Evolutionary conservation across 139 green algal species (phyloP), one percentile per base, ranked within the genome.

Genomic region (Zygnema cylindricum): DNA sequence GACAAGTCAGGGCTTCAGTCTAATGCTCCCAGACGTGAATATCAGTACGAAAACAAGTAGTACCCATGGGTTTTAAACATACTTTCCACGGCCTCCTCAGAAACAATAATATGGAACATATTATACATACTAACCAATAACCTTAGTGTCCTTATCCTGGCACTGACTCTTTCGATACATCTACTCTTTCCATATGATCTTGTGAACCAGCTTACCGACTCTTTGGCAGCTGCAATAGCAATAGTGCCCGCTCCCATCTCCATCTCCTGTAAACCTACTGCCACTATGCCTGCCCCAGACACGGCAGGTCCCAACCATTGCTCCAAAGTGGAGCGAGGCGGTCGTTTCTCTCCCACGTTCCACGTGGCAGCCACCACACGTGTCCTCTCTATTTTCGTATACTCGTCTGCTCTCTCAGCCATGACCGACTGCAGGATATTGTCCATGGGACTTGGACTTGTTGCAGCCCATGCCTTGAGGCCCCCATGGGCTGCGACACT

Each of bases 251-350:
- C 88, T 23, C 88, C 88, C 43, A 76, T 81, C 83, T 90, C 88
- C 35, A 92, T 76, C 43, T 92, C 88, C 35, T 92, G 88, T 42
- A 92, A 23, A 2, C 88, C 88, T 30, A 92, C 69, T 38, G 76
- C 83, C 30, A 92, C 82, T 16, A 91, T 39, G 40, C 57, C 41
- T 2, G 85, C 85, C 7, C 78, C 49, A 3, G 25, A 25, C 23
- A 49, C 86, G 35, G 30, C 82, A 30, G 42, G 69, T 33, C 2
- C 41, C 30, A 91, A 43, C 87, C 81, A 90, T 21, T n/a, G 2
- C 16, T 86, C 3, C 1, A 91, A 21, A 16, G 39, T 77, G 22
- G 41, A 42, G 30, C 11, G 32, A 22, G 32, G 38, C 0, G 87
- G 69, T 25, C 76, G 42, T 55, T 81, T 35, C 81, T 91, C 81